These are phyloP conservation scores for Forsythia viridissima DNA, from an alignment of 257 asterid species.

Conservation along the genomic window DNA sequence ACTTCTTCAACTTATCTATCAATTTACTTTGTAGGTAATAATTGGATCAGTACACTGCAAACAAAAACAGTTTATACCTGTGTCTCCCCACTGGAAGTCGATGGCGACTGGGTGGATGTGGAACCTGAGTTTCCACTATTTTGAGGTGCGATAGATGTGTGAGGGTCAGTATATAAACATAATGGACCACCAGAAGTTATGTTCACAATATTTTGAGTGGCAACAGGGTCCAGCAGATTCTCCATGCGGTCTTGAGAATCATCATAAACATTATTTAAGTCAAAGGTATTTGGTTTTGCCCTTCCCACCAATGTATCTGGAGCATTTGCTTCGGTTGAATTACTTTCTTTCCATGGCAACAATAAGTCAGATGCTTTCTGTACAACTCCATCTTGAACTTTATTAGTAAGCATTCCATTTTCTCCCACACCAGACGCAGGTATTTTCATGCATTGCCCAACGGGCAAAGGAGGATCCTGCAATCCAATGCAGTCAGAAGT, in stretches of 20 bases:
- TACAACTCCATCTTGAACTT: slow-evolving; percentile 37
- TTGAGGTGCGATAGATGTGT: slow-evolving; percentile 61
- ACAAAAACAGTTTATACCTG: slow-evolving; percentile 52
- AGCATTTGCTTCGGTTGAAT: slow-evolving; percentile 35
- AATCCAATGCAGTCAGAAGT: slow-evolving; percentile 27
- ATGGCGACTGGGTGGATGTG: slow-evolving; percentile 67
- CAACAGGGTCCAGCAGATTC: slow-evolving; percentile 39
- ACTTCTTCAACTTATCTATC: not conserved
- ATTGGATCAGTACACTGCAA: not conserved
- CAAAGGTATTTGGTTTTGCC: slow-evolving; percentile 53
- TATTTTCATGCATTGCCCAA: slow-evolving; percentile 24
- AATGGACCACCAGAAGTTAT: slow-evolving; percentile 44
- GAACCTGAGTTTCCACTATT: slow-evolving; percentile 79
- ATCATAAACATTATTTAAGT: slow-evolving; percentile 78
- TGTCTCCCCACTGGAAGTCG: slow-evolving; percentile 86
- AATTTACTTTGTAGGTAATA: not conserved
- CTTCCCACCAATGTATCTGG: slow-evolving; percentile 37
- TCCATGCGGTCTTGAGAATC: slow-evolving; percentile 75
- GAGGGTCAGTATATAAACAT: slow-evolving; percentile 54
- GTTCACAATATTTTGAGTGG: slow-evolving; percentile 38
- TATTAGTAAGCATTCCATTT: slow-evolving; percentile 28
- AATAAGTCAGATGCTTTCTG: slow-evolving; percentile 33
- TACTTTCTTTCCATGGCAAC: slow-evolving; percentile 38
- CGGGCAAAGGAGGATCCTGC: slow-evolving; percentile 32
- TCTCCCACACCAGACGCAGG: slow-evolving; percentile 26